Base-by-base conservation (phyloP, 2,329 filamentous ascomycete species). In the Sporothrix globosa region DNA sequence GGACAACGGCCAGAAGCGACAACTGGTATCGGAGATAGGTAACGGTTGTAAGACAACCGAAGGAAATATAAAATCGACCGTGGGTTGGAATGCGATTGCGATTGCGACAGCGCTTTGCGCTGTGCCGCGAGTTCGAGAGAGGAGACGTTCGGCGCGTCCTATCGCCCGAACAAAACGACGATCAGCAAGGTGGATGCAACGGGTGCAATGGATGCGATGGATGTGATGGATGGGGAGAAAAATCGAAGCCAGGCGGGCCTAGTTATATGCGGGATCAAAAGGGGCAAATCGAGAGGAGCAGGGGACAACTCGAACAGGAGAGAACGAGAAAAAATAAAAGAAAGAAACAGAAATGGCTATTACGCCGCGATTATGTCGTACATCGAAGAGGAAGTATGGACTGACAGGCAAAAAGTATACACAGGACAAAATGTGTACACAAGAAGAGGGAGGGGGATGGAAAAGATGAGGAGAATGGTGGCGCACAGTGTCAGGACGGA, bases 1-100 rank as follows among this genome's bases (percentile, higher is more conserved):
- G 14, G 53, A 58, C 41, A 24, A 60, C 30, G 24, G 44, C 53
- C 24, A 48, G 67, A 61, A 63, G 67, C 67, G 56, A 69, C 54
- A 41, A 41, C n/a, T 27, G 10, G 56, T 52, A 30, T 53, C 7
- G 54, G 27, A 65, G 56, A 68, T 24, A 71, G 58, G 54, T 34
- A 65, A 50, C 39, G 30, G 27, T 14, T 41, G 69, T 65, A 54
- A 68, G 69, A 70, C 69, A 70, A n/a, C 27, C n/a, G 61, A 41
- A 50, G 46, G 14, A 52, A 30, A 24, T 9, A n/a, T 27, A 52
- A 34, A 48, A n/a, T 34, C 9, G 52, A n/a, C 19, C 21, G 48
- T 44, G 56, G 56, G 4, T 27, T 50, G 53, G 27, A 46, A 63
- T 63, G 21, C 14, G n/a, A 14, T 50, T 63, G 21, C 14, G n/a